Percentiles rank a stretch among this genome's conserved stretches.
phyloP scores from a whole-genome alignment of 352 stramenopile species.

The Phytophthora parvispora region DNA sequence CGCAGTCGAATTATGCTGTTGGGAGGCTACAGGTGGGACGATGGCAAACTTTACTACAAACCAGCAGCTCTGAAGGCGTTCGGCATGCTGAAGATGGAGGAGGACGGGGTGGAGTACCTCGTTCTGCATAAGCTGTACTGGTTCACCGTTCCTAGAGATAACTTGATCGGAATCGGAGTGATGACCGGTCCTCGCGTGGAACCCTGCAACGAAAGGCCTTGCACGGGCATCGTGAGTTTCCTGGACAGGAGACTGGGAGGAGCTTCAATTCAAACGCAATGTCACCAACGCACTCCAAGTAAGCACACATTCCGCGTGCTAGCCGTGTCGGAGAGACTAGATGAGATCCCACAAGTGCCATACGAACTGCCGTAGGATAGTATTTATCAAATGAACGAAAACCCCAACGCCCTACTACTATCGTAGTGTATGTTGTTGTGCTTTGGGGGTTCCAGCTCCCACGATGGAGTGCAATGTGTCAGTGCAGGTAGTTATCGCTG shows the following conservation, averaged over 20 bases:
- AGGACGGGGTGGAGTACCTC: slow-evolving; percentile 16
- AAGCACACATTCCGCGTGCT: neutral
- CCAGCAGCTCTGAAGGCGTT: slow-evolving; percentile 15
- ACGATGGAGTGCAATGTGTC: too few species aligned
- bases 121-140: slow-evolving; percentile 20
- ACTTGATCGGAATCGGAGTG: slow-evolving; percentile 16
- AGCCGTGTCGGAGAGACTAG: neutral
- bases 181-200: slow-evolving; percentile 10
- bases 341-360: slow-evolving; percentile 4
- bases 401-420: too few species aligned
- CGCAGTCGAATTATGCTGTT: slow-evolving; percentile 21
- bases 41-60: slow-evolving; percentile 24
- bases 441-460: too few species aligned
- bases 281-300: neutral
- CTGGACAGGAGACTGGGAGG: slow-evolving; percentile 14
- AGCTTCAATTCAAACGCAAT: neutral
- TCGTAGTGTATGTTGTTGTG: too few species aligned
- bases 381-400: too few species aligned
- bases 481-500: too few species aligned
- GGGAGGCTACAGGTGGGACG: slow-evolving; percentile 9
- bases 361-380: slow-evolving; percentile 3
- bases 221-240: slow-evolving; percentile 18
- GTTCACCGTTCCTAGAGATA: slow-evolving; percentile 12
- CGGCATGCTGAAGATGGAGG: slow-evolving; percentile 23
- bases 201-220: slow-evolving; percentile 16